Evolutionary conservation across 2,329 filamentous ascomycete species (phyloP).

Genomic region (Didymella pinodella): DNA sequence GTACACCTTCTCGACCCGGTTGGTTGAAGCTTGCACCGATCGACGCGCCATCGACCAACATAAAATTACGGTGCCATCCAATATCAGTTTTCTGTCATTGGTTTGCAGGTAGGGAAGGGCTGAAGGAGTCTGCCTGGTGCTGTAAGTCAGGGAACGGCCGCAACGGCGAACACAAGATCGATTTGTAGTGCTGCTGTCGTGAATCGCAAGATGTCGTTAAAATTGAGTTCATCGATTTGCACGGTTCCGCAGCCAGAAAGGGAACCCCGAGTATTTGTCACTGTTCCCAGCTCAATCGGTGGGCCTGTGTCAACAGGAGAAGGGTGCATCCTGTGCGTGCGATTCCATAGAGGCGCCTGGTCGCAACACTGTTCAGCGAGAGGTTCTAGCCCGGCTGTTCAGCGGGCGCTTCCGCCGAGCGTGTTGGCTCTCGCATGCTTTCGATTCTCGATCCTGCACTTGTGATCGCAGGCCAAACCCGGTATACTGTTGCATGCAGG

Average conservation of each 20-base stretch:
- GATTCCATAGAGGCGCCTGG: slow-evolving; percentile 6
- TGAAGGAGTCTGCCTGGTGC: neutral
- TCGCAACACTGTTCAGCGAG: slow-evolving; percentile 20
- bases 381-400: slow-evolving; percentile 25
- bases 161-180: neutral
- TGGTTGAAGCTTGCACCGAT: neutral
- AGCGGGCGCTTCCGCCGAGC: slow-evolving; percentile 28
- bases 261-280: slow-evolving; percentile 28
- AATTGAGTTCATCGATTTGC: slow-evolving; percentile 28
- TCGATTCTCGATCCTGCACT: slow-evolving; percentile 17
- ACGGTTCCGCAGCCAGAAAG: slow-evolving; percentile 14
- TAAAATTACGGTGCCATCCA: neutral
- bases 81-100: neutral
- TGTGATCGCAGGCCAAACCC: slow-evolving; percentile 18
- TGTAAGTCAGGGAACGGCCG: slow-evolving; percentile 1
- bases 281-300: slow-evolving; percentile 6
- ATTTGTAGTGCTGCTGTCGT: neutral
- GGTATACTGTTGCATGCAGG: slow-evolving; percentile 21
- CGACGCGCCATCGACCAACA: neutral
- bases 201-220: slow-evolving; percentile 18
- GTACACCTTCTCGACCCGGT: neutral
- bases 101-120: neutral
- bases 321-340: slow-evolving; percentile 12
- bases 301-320: slow-evolving; percentile 8
- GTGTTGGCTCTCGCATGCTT: slow-evolving; percentile 11